Conservation (phyloP, 352 stramenopile genomes). For the Phytophthora cactorum region DNA sequence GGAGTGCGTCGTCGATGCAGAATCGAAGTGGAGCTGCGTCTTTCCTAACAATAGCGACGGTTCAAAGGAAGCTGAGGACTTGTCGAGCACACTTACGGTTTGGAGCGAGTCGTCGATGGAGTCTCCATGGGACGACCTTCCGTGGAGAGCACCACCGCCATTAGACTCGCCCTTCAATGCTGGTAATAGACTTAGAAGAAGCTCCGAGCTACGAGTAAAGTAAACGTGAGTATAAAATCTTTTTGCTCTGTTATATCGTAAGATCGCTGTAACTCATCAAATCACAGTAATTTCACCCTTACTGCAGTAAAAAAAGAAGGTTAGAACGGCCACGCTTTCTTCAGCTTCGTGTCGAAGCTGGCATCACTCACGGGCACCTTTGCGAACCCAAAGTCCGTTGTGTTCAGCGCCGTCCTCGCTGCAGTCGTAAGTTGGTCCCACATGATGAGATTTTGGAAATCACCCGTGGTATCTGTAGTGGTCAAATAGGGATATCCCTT, state of each 20-base stretch:
- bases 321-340: constrained; percentile 20
- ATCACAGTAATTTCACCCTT: background rate
- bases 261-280: background rate
- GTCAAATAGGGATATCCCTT: constrained; percentile 7
- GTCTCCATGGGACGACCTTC: constrained; percentile 29
- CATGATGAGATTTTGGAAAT: constrained; percentile 17
- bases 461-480: constrained; percentile 3
- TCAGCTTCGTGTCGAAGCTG: constrained; percentile 21
- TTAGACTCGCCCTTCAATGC: background rate
- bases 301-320: background rate
- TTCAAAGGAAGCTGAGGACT: background rate
- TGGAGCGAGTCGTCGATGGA: constrained; percentile 5
- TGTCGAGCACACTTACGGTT: constrained; percentile 17
- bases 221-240: background rate
- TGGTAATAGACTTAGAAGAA: background rate
- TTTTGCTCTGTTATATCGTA: background rate
- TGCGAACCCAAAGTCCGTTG: constrained; percentile 17
- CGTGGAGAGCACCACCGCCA: constrained; percentile 32
- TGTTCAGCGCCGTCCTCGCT: constrained; percentile 14
- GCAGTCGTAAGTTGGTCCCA: constrained; percentile 22
- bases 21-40: constrained; percentile 37
- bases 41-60: constrained; percentile 14
- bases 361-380: constrained; percentile 17
- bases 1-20: constrained; percentile 32
- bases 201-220: background rate